These are phyloP conservation scores for Ligustrum vulgare DNA, from an alignment of 257 asterid genomes.

Conservation along the genomic window DNA sequence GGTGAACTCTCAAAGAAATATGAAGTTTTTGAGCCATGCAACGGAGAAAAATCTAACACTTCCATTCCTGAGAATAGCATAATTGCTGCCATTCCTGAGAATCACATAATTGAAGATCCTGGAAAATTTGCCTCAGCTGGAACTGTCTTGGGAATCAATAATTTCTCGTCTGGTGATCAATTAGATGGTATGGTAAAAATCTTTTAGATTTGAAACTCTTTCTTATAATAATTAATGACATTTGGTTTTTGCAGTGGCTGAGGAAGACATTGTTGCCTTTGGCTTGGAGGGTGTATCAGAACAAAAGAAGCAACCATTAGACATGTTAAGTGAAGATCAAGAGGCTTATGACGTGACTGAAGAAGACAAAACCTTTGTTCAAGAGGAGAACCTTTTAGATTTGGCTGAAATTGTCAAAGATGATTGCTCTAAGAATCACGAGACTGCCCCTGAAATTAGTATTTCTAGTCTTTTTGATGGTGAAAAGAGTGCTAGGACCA, in stretches of 20 bases:
- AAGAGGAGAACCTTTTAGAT: slow-evolving; percentile 16
- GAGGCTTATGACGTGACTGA: slow-evolving; percentile 18
- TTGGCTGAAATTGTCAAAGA: slow-evolving; percentile 25
- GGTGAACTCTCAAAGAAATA: background rate
- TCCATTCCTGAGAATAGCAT: background rate
- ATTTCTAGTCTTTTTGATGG: slow-evolving; percentile 21
- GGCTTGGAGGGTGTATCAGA: slow-evolving; percentile 13
- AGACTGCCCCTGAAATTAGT: slow-evolving; percentile 2
- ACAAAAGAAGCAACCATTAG: slow-evolving; percentile 14
- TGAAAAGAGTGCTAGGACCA: slow-evolving; percentile 20
- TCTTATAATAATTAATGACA: background rate
- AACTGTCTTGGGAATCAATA: background rate
- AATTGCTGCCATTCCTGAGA: background rate
- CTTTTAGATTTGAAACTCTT: background rate
- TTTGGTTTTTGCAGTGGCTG: slow-evolving; percentile 24
- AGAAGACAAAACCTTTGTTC: slow-evolving; percentile 15
- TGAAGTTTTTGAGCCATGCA: background rate
- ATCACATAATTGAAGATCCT: background rate
- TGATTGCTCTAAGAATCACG: slow-evolving; percentile 11
- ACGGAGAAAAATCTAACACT: background rate
- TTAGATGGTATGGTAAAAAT: slow-evolving; percentile 14
- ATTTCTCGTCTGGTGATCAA: background rate
- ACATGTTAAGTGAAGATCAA: slow-evolving; percentile 5
- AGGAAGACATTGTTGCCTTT: background rate
- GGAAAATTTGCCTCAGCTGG: background rate